Evolutionary conservation across 1,284 basidiomycete genomes (phyloP), one percentile per base, ranked within the genome.

Genomic region (Malassezia yamatoensis): DNA sequence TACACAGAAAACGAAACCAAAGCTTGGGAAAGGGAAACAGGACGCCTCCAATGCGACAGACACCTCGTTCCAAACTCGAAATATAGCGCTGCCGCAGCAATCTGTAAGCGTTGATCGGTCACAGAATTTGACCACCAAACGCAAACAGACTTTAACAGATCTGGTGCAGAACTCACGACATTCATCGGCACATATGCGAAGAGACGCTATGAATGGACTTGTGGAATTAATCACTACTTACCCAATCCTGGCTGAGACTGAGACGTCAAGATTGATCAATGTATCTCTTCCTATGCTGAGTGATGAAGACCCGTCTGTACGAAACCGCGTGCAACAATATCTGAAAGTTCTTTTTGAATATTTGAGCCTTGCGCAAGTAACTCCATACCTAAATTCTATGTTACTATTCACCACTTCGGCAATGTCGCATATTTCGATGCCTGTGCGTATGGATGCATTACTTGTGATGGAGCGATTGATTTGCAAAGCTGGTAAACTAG

Each of bases 1-100:
- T 29, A 42, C 24, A 9, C 44, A 94, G 88, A 96, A 93, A 88
- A 84, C 88, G 21, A 96, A 88, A 76, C 81, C 93, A 44, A 96
- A 94, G 77, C 85, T 98, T 48, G 93, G 93, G 35, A 96, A 93
- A 76, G 89, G 88, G 46, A 96, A 93, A 76, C 83, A 87, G 70
- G 71, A 79, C 8, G 80, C 89, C 9, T 82, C 78, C 50, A 96
- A 96, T 81, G 87, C 83, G 9, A 83, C 94, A 62, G 88, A 96
- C 75, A 96, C 91, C 1, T 90, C 90, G 0, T 96, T 93, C 82
- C 94, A 90, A 76, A 84, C 89, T 41, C 82, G 87, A 62, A 58
- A 57, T n/a, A 61, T 68, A 33, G 59, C 60, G 2, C 51, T 58
- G 36, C 54, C 57, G 39, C 67, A 68, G 53, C 68, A 70, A 53